These are phyloP conservation scores for Fonsecaea multimorphosa DNA, from an alignment of 2,329 filamentous ascomycete genomes.

Conservation along the genomic window DNA sequence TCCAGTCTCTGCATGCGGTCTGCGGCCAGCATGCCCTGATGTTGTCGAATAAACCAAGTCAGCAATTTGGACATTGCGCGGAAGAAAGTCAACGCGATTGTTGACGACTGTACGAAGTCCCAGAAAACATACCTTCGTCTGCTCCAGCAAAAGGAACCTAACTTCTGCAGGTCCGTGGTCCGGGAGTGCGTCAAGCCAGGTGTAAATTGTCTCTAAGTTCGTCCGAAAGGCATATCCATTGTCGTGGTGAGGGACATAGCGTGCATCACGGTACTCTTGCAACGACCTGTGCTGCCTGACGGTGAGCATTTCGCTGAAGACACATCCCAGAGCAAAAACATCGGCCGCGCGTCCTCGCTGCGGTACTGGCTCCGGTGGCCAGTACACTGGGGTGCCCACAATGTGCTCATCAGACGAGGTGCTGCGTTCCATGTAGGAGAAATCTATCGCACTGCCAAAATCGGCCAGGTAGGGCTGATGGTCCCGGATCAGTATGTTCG, in stretches of 20 bases:
- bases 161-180: background rate
- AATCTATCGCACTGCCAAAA: constrained; percentile 9
- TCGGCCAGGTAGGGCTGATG: constrained; percentile 6
- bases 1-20: background rate
- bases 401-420: constrained; percentile 7
- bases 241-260: constrained; percentile 4
- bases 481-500: constrained; percentile 10
- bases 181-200: background rate
- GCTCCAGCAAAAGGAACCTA: constrained; percentile 5
- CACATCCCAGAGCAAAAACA: constrained; percentile 9
- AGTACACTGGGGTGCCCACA: constrained; percentile 9
- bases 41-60: background rate
- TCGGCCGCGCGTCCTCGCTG: constrained; percentile 7
- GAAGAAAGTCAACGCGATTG: background rate
- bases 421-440: constrained; percentile 9
- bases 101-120: background rate
- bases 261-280: constrained; percentile 6
- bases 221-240: constrained; percentile 4
- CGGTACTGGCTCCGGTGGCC: constrained; percentile 4
- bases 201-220: background rate
- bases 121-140: background rate
- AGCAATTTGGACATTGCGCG: background rate
- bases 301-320: constrained; percentile 10
- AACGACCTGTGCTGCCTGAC: constrained; percentile 1
- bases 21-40: background rate